Evolutionary conservation across 2,329 filamentous ascomycete genomes (phyloP), one percentile per base, ranked within the genome.

Genomic region (Fusarium duplospermum): DNA sequence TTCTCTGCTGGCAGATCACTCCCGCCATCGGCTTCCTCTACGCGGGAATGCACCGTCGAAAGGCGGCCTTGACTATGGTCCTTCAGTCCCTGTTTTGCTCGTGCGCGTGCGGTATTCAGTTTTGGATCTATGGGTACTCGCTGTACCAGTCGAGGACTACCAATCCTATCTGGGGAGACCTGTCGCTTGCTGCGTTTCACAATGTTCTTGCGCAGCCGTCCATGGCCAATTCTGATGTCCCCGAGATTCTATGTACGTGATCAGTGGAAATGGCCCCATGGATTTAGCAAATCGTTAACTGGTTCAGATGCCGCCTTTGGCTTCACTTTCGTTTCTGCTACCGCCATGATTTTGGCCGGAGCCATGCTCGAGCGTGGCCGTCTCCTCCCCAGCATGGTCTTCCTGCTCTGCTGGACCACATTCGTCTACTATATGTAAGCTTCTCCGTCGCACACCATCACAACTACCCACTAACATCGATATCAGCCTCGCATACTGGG

Each of bases 351-450:
- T 42, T 66, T 84, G 64, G 82, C 82, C 4, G 82, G 82, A 10
- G 82, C 82, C 1, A 83, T 84, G 75, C 73, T 84, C 0, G 82
- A 84, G 68, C 71, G 82, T 13, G 82, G 83, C 0, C 67, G 83
- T 4, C 72, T 84, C 6, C 78, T 76, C 54, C 83, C 83, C 0
- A 91, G 89, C 10, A 86, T 93, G 77, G 83, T 93, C 29, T 93
- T 92, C 71, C 84, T 86, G 24, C 89, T 92, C 78, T 87, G 84
- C 76, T 92, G 90, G 90, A 89, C 89, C 0, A 92, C 90, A 0
- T 85, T 92, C 64, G 90, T 92, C 4, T 92, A 92, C 80, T 92
- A 82, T 29, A 71, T 82, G 81, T 78, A 47, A 11, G n/a, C n/a
- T n/a, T n/a, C n/a, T n/a, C n/a, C n/a, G n/a, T n/a, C n/a, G n/a